Base-by-base conservation (phyloP, 345 rosid genomes). In the Hibiscus mutabilis region DNA sequence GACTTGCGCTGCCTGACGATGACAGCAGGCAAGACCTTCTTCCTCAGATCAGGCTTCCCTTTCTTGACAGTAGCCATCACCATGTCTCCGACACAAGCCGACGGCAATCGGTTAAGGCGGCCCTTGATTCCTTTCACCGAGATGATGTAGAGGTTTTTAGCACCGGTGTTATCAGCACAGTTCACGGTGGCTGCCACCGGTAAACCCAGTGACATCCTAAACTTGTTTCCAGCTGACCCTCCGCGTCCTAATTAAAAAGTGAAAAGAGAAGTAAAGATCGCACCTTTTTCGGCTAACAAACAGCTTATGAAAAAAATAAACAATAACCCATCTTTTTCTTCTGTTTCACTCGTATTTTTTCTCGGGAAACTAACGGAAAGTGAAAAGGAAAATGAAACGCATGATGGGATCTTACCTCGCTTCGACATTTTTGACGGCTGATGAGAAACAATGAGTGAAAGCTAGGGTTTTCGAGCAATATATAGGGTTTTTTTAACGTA, bases 381-480 rank as follows among this genome's bases (percentile, higher is more conserved):
- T 2, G 5, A 55, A 49, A 49, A 6, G 6, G 52, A 47, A 69
- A 66, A n/a, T 12, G 35, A 14, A 25, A 55, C 44, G 62, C 24
- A 5, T 0, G 1, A 57, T 2, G 18, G 18, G 2, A 29, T 9
- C 72, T 53, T 15, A 88, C 96, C 95, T 88, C 98, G 90, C 87
- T 92, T 92, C 89, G 96, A 92, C 98, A 92, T 90, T 55, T 82
- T 86, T 19, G 86, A 37, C 86, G 51, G 84, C 88, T 59, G 63
- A 15, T 68, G 70, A n/a, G 44, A 58, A 49, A 64, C 67, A n/a
- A 62, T 8, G 0, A 0, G 4, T 0, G 0, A 16, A 2, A 0
- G 1, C 9, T 44, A 70, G 67, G 85, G 81, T 78, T 75, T 86
- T 75, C 72, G 21, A 13, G 52, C 0, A 6, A 37, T 80, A 78